Conservation (phyloP, 371 early-diverging fungal species). For the Mucor ambiguus region DNA sequence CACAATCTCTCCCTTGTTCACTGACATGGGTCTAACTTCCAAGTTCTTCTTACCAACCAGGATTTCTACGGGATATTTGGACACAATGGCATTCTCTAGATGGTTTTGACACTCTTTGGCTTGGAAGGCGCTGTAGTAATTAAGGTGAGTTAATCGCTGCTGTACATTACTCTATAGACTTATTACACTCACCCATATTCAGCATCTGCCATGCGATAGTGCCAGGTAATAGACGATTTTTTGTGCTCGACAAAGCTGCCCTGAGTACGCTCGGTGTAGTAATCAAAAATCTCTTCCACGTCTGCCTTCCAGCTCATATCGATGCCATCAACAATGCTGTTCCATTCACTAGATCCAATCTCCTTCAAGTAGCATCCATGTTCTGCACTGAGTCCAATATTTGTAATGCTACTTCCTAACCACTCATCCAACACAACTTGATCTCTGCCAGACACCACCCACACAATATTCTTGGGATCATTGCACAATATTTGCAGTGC, state of each 20-base stretch:
- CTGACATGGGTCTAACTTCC: slow-evolving; percentile 84
- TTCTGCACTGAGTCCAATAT: slow-evolving; percentile 90
- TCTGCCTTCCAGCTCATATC: slow-evolving; percentile 91
- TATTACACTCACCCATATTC: slow-evolving; percentile 59
- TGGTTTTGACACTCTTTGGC: slow-evolving; percentile 93
- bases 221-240: slow-evolving; percentile 86
- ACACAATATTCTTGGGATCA: slow-evolving; percentile 84
- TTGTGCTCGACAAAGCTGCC: slow-evolving; percentile 88
- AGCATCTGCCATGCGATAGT: slow-evolving; percentile 89
- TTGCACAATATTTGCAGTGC: slow-evolving; percentile 63
- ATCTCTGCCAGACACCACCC: slow-evolving; percentile 93
- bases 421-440: slow-evolving; percentile 85
- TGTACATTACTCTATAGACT: not conserved
- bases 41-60: slow-evolving; percentile 96
- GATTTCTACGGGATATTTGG: slow-evolving; percentile 90
- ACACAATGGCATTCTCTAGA: slow-evolving; percentile 78
- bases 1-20: slow-evolving; percentile 95
- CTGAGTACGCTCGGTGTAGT: slow-evolving; percentile 91
- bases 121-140: slow-evolving; percentile 51
- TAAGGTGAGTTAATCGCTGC: not conserved
- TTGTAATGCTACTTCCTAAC: slow-evolving; percentile 64
- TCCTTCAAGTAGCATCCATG: slow-evolving; percentile 94
- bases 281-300: slow-evolving; percentile 86
- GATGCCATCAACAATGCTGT: slow-evolving; percentile 77
- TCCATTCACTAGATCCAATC: slow-evolving; percentile 76